These are phyloP conservation scores for Punica granatum DNA, from an alignment of 345 rosid genomes.

Conservation along the genomic window DNA sequence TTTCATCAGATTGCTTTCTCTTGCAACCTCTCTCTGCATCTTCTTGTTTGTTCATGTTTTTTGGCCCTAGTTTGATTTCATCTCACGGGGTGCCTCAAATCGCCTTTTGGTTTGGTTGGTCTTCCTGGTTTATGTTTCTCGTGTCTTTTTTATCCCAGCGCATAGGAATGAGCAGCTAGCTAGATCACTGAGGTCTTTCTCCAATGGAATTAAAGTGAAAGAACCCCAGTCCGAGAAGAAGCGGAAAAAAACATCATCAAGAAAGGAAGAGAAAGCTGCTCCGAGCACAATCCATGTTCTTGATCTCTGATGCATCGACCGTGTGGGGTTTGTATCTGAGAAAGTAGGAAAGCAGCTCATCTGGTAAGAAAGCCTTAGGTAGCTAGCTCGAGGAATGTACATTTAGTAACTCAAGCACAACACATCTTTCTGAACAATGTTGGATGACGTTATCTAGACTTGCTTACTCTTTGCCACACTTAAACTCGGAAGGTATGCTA, in stretches of 20 bases:
- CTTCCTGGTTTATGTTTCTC: not conserved
- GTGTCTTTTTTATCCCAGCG: conserved; percentile 46
- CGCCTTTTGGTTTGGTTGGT: not conserved
- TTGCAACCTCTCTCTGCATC: not conserved
- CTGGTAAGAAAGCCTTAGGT: too few relatives aligned
- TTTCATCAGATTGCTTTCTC: not conserved
- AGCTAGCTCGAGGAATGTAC: too few relatives aligned
- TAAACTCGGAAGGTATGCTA: too few relatives aligned
- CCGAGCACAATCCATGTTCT: conserved; percentile 20
- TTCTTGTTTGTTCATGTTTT: not conserved
- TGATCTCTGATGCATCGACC: conserved; percentile 24
- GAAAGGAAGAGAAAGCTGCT: conserved; percentile 37
- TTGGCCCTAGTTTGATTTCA: too few relatives aligned
- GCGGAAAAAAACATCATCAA: conserved; percentile 40
- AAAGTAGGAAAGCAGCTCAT: too few relatives aligned
- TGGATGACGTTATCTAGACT: too few relatives aligned
- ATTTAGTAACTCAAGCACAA: too few relatives aligned
- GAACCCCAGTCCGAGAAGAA: conserved; percentile 72
- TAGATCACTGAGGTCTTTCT: conserved; percentile 46
- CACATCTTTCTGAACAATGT: too few relatives aligned
- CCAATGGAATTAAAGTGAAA: conserved; percentile 56
- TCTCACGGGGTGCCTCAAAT: too few relatives aligned
- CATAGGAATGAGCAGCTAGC: conserved; percentile 73
- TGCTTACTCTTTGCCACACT: too few relatives aligned
- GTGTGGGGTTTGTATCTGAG: too few relatives aligned